These are phyloP conservation scores for Taphrina deformans DNA, from an alignment of 1,139 yeast species.

Conservation along the genomic window DNA sequence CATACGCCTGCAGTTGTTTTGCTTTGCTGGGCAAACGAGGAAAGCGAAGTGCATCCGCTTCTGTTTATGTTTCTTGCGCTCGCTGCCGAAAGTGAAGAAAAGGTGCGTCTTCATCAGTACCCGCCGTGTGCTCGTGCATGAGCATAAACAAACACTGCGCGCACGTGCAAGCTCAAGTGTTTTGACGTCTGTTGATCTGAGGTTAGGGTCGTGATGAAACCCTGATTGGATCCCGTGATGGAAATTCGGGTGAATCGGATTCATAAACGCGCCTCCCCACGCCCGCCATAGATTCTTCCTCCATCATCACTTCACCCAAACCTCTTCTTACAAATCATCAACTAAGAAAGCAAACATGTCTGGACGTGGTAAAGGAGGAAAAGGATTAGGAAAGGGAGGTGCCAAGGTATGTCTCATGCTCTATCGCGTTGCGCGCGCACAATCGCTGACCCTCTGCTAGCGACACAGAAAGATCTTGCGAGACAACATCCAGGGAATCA, in stretches of 20 bases:
- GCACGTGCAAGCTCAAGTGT: not conserved
- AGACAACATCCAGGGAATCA: conserved; percentile 99
- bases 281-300: not conserved
- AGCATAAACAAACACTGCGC: not conserved
- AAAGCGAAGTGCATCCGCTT: not conserved
- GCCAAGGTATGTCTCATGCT: conserved; percentile 34
- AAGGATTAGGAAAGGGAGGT: conserved; percentile 89
- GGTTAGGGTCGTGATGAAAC: not conserved
- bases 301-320: not conserved
- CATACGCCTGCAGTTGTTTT: no score
- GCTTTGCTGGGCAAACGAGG: not conserved
- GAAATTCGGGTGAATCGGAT: not conserved
- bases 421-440: not conserved
- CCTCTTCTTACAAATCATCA: not conserved
- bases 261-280: conserved; percentile 16
- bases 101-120: not conserved
- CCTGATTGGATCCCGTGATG: conserved; percentile 14
- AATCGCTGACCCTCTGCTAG: conserved; percentile 53
- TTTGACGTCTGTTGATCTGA: conserved; percentile 5
- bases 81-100: not conserved
- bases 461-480: conserved; percentile 99
- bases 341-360: conserved; percentile 24
- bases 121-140: not conserved
- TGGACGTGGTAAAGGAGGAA: conserved; percentile 85
- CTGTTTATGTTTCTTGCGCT: not conserved